phyloP scores from a whole-genome alignment of 345 rosid species.

The Odontarrhena argentea region DNA sequence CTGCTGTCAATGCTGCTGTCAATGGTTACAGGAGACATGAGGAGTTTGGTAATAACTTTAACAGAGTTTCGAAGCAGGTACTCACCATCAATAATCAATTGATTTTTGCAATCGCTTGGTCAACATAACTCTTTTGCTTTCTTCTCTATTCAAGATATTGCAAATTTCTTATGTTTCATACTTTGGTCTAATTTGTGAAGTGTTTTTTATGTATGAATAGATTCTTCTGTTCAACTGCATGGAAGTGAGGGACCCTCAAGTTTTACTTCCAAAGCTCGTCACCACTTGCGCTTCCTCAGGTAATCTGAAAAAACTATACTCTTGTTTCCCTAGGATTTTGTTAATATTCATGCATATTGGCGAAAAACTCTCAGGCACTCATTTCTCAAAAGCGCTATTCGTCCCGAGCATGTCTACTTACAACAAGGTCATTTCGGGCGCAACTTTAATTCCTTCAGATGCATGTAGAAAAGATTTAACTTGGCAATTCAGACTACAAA shows the following conservation, averaged over 20 bases:
- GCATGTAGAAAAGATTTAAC: constrained; percentile 54
- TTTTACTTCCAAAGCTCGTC: constrained; percentile 72
- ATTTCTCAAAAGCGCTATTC: constrained; percentile 77
- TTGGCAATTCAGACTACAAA: constrained; percentile 80
- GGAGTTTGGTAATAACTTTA: constrained; percentile 33
- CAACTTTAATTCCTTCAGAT: constrained; percentile 51
- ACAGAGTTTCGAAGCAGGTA: constrained; percentile 69
- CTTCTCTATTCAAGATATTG: background rate
- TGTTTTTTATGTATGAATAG: constrained; percentile 40
- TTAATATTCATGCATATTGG: constrained; percentile 5
- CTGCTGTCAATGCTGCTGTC: constrained; percentile 17
- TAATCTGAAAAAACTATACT: constrained; percentile 30
- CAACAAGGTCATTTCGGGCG: constrained; percentile 71
- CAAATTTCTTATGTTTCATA: constrained; percentile 9
- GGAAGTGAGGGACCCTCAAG: constrained; percentile 84
- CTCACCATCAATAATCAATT: constrained; percentile 19
- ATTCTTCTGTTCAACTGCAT: constrained; percentile 89
- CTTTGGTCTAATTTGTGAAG: constrained; percentile 17
- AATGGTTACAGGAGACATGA: constrained; percentile 47
- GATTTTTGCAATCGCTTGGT: background rate
- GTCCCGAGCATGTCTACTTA: constrained; percentile 79
- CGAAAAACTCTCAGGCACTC: constrained; percentile 55
- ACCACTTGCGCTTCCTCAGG: constrained; percentile 72
- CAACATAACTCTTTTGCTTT: constrained; percentile 1
- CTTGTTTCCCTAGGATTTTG: background rate